Percentiles rank a stretch among this genome's conserved stretches.
Conservation (phyloP, 768 basidiomycete genomes). For the Hydnum rufescens region DNA sequence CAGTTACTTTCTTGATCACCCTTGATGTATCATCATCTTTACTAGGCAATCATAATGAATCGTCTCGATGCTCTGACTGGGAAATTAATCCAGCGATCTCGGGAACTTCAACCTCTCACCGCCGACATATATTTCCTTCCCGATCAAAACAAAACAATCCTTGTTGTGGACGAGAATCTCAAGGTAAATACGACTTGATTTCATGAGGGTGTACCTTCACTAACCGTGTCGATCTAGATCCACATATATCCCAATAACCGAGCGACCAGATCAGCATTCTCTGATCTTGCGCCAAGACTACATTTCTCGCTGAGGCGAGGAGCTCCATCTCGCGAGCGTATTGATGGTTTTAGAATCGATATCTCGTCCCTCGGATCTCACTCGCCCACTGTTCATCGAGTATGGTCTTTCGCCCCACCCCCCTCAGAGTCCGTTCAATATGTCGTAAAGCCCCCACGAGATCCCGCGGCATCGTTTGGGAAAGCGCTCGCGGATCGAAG, state of each 20-base stretch:
- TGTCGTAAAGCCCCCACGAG: not conserved
- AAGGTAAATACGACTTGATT: no score
- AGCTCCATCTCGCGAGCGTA: not conserved
- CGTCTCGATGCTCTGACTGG: slow-evolving; percentile 65
- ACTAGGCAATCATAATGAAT: slow-evolving; percentile 37
- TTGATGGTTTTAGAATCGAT: not conserved
- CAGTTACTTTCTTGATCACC: not conserved
- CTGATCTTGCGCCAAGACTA: not conserved
- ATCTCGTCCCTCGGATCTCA: not conserved
- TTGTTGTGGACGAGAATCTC: not conserved
- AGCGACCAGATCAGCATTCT: not conserved
- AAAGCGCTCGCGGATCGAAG: slow-evolving; percentile 72
- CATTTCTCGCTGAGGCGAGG: not conserved
- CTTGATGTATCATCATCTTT: not conserved
- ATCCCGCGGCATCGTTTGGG: slow-evolving; percentile 54
- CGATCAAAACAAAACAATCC: not conserved
- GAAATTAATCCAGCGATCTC: slow-evolving; percentile 7
- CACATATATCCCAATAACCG: not conserved
- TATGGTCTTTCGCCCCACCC: not conserved
- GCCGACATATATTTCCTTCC: not conserved
- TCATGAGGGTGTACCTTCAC: no score
- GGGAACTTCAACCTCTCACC: not conserved
- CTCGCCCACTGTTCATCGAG: not conserved
- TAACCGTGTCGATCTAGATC: no score
- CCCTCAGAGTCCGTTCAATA: slow-evolving; percentile 23